Evolutionary conservation across 805 yeast species (phyloP), one percentile per base, ranked within the genome.

Genomic region (Candida maesae): DNA sequence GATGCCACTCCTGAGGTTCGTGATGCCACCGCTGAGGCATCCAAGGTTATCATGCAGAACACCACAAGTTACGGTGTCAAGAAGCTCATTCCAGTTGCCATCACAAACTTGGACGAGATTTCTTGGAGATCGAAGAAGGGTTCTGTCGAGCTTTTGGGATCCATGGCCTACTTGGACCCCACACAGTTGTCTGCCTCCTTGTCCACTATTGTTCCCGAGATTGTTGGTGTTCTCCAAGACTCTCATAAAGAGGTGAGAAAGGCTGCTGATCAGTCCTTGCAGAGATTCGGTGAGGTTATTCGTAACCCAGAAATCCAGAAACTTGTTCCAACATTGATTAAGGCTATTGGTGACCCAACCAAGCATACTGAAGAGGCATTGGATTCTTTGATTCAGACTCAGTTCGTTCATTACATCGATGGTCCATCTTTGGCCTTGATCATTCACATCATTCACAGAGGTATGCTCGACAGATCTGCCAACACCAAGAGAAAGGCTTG

Each of bases 81-180:
- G 58, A 81, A 83, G 50, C 73, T 93, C 61, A 89, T 93, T 60
- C 99, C 99, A 2, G 71, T 91, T 42, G 95, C 97, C 0, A 76
- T 91, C 44, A 76, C 80, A 24, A 87, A 86, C 51, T 71, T 93
- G 52, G 95, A 89, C 53, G 95, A 87, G 46, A 79, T 82, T 42
- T 83, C 95, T 0, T 93, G 99, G 99, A 76, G 99, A 66, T 79
- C 95, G 0, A 93, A 93, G 67, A 87, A 89, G 65, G 99, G 98
- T 4, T 86, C 98, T 6, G 98, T 93, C 15, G 98, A 93, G 60
- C 67, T 93, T 38, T 74, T 93, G 34, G 99, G 99, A 64, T 81
- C 96, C 18, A 93, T 93, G 99, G 99, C 99, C 1, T 93, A 89
- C 61, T 72, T 93, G 47, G 96, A 91, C 56, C 99, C 99, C 4